Conservation (phyloP, 371 early-diverging fungal species). For the Parasitella parasitica region DNA sequence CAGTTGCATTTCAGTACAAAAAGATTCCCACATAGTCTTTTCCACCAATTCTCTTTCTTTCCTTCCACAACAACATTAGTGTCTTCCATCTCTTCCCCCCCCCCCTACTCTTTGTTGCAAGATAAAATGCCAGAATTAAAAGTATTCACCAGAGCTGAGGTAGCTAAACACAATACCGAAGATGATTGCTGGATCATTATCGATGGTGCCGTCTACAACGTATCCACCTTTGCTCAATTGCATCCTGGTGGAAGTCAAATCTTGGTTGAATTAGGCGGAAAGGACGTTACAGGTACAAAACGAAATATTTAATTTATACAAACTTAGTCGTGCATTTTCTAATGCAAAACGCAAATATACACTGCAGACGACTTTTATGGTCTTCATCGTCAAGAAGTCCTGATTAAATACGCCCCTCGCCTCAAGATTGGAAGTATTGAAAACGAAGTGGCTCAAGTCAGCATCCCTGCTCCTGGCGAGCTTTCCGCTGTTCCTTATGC, state of each 20-base stretch:
- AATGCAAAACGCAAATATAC: background rate
- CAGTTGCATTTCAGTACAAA: background rate
- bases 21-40: background rate
- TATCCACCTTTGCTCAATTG: conserved; percentile 79
- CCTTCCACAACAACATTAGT: background rate
- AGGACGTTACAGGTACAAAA: conserved; percentile 70
- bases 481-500: conserved; percentile 60
- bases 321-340: background rate
- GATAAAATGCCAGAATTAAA: conserved; percentile 40
- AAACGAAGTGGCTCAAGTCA: conserved; percentile 29
- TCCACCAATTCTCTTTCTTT: background rate
- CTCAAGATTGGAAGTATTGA: conserved; percentile 52
- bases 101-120: background rate
- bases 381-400: conserved; percentile 68
- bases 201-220: conserved; percentile 85
- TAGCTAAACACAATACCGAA: conserved; percentile 74
- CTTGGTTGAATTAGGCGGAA: conserved; percentile 66
- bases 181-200: conserved; percentile 91
- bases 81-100: background rate
- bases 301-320: background rate
- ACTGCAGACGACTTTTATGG: conserved; percentile 44
- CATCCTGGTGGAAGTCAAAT: conserved; percentile 91
- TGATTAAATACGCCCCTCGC: conserved; percentile 52
- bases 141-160: conserved; percentile 67
- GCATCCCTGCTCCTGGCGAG: conserved; percentile 29